Evolutionary conservation across 805 yeast species (phyloP).

Genomic region (Nakazawaea pomicola): DNA sequence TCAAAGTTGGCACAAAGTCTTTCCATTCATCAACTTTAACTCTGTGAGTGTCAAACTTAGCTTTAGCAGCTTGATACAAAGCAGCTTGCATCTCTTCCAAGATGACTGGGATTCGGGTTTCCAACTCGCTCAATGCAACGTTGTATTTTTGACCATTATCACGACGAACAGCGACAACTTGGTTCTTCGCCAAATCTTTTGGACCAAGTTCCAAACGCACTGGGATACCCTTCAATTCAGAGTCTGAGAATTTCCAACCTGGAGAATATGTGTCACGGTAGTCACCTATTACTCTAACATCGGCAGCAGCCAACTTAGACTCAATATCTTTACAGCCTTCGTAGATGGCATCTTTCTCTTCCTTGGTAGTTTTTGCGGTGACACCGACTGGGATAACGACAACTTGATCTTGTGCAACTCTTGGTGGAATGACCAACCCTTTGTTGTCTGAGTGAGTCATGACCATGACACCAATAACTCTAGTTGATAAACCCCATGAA

Average conservation of each 20-base stretch:
- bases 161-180: conserved; percentile 89
- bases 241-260: conserved; percentile 98
- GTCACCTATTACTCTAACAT: conserved; percentile 77
- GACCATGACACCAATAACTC: conserved; percentile 98
- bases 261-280: conserved; percentile 93
- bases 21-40: conserved; percentile 78
- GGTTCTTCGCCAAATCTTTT: conserved; percentile 76
- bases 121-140: conserved; percentile 62
- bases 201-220: conserved; percentile 95
- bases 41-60: conserved; percentile 78
- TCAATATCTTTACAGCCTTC: conserved; percentile 71
- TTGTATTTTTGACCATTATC: conserved; percentile 74
- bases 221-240: conserved; percentile 96
- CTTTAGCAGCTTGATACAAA: conserved; percentile 74
- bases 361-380: conserved; percentile 79
- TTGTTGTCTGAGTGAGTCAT: conserved; percentile 98
- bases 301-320: conserved; percentile 49
- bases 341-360: conserved; percentile 63
- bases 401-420: conserved; percentile 89
- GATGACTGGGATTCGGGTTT: conserved; percentile 62
- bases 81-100: conserved; percentile 78
- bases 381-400: conserved; percentile 94
- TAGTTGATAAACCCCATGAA: conserved; percentile 98
- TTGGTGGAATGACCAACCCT: conserved; percentile 96
- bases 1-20: conserved; percentile 89